Base-by-base conservation (phyloP, 2,329 filamentous ascomycete genomes). In the Thielaviopsis punctulata region DNA sequence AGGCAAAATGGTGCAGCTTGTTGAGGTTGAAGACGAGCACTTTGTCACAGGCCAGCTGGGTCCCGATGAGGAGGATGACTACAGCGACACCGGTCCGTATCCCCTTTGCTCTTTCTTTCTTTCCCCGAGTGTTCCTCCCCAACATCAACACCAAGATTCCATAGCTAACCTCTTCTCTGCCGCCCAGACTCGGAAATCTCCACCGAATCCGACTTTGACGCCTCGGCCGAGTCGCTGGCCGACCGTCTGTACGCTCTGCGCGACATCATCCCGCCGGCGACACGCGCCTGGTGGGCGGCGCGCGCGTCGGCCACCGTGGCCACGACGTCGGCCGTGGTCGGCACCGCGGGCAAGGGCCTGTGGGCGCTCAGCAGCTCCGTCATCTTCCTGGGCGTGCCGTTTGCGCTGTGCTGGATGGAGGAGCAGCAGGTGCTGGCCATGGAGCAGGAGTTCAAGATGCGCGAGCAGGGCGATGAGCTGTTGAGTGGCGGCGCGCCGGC, bases 401-500 rank as follows among this genome's bases (percentile, higher is more conserved):
- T 88, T 75, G 89, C 88, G 55, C 73, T 98, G 60, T 90, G 88
- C 54, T 90, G 88, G 65, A 82, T 84, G 58, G 92, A 98, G 74
- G 92, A 98, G 73, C 88, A 95, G 75, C 86, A 95, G 73, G 80
- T 94, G 66, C 75, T 90, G 58, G 90, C 95, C 73, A 93, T 95
- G 87, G 92, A 98, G 79, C 81, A 88, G 68, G 90, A 95, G 73
- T 88, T 89, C 78, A 82, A 84, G 68, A 92, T 95, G 86, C 84
- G 92, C 67, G 86, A 95, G 77, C 79, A 84, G 63, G 87, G 87
- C 57, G 82, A 84, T 64, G 86, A 95, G 64, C 65, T 79, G 36
- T 62, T 80, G 56, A 77, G 74, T 12, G 72, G 69, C 12, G 72
- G 70, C 33, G 49, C 36, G n/a, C n/a, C 23, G 13, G 21, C 10